Evolutionary conservation across 495 filamentous ascomycete species (phyloP).

Genomic region (Aspergillus ostianus): DNA sequence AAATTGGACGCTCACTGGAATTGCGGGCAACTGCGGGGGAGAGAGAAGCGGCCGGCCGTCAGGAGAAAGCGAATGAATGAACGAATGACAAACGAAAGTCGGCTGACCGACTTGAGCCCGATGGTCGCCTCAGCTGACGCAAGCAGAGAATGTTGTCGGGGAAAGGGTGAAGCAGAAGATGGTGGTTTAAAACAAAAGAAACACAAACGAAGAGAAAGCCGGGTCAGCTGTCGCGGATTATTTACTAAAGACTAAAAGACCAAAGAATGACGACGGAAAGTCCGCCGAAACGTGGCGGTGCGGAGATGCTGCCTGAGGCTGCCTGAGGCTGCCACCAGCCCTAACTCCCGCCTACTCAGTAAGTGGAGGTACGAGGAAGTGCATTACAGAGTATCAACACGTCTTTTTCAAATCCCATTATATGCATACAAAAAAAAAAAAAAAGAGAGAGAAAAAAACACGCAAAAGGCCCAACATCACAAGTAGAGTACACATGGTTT

Average conservation of each 20-base stretch:
- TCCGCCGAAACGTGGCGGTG: background rate
- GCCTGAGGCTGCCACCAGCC: background rate
- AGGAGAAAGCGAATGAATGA: background rate
- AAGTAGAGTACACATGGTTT: slow-evolving; percentile 36
- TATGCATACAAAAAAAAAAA: slow-evolving; percentile 37
- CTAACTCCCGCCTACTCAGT: background rate
- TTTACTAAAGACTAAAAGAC: background rate
- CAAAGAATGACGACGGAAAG: background rate
- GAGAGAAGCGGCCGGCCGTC: background rate
- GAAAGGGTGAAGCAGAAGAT: background rate
- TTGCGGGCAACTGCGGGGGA: background rate
- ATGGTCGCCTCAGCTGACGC: background rate
- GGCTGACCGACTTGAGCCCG: background rate
- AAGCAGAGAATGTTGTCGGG: background rate
- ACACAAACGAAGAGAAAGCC: background rate
- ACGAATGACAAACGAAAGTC: background rate
- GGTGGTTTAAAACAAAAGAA: background rate
- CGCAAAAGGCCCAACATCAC: slow-evolving; percentile 21
- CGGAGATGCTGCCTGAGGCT: background rate
- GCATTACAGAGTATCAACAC: background rate
- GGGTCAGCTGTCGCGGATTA: background rate
- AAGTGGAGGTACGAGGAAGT: background rate
- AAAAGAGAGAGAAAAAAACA: slow-evolving; percentile 8
- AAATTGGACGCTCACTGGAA: background rate
- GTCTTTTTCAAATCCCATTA: slow-evolving; percentile 31